A percentile compares a stretch with the other conserved stretches of the same genome.
Evolutionary conservation across 208 protist species (phyloP).

Genomic region (Zelonia costaricensis): DNA sequence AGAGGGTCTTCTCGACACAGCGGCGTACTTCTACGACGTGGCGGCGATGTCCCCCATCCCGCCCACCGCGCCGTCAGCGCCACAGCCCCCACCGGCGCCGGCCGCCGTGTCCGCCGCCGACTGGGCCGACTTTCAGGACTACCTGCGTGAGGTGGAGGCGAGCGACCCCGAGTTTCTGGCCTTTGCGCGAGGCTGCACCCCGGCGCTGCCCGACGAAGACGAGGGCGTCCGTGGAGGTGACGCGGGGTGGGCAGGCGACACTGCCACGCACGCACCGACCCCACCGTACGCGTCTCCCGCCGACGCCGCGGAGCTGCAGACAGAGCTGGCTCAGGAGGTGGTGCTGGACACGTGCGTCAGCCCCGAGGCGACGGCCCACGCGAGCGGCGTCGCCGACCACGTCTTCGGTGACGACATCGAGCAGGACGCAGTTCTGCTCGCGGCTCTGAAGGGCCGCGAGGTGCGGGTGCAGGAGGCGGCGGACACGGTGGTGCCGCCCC

Average conservation of each 20-base stretch:
- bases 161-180: constrained; percentile 9
- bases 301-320: constrained; percentile 12
- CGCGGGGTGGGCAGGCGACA: not conserved
- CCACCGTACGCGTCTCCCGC: constrained; percentile 1
- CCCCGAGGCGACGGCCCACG: not conserved
- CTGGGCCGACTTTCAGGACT: constrained; percentile 11
- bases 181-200: constrained; percentile 1
- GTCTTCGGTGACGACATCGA: constrained; percentile 26
- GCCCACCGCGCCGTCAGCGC: not conserved
- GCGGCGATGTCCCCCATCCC: not conserved
- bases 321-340: constrained; percentile 10
- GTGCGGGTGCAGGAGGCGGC: constrained; percentile 19
- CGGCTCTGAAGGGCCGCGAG: constrained; percentile 1
- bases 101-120: not conserved
- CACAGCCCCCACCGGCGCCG: constrained; percentile 4
- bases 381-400: not conserved
- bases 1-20: too few relatives aligned
- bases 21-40: not conserved
- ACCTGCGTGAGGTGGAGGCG: constrained; percentile 13
- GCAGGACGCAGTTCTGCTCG: constrained; percentile 7
- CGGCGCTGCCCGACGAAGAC: not conserved
- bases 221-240: not conserved
- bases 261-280: not conserved
- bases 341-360: not conserved
- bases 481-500: constrained; percentile 6